A percentile compares a stretch with the other conserved stretches of the same genome.
These are phyloP conservation scores for Leishmania martiniquensis DNA, from an alignment of 208 protist genomes.

Conservation along the genomic window DNA sequence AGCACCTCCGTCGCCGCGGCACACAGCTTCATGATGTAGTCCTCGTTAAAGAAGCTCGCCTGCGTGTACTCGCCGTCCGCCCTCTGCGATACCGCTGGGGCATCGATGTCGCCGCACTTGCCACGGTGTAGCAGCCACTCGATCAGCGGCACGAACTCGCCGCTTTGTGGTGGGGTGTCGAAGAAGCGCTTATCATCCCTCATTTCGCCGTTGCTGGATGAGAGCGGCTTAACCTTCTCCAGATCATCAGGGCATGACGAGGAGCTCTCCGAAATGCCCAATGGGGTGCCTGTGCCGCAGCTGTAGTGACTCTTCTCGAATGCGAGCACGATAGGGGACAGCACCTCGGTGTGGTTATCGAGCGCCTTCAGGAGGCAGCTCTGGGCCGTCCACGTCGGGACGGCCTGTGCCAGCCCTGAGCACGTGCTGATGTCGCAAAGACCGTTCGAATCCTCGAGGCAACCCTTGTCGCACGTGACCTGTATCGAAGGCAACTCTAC, in stretches of 20 bases:
- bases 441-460: not conserved
- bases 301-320: not conserved
- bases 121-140: conserved; percentile 32
- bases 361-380: conserved; percentile 27
- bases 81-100: not conserved
- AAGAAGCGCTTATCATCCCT: conserved; percentile 17
- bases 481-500: conserved; percentile 3
- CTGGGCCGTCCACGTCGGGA: not conserved
- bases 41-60: conserved; percentile 27
- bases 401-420: not conserved
- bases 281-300: conserved; percentile 1
- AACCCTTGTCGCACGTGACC: not conserved
- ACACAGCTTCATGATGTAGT: conserved; percentile 42
- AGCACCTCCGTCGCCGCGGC: conserved; percentile 43
- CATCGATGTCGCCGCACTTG: conserved; percentile 14
- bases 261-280: conserved; percentile 25
- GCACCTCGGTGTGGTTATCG: conserved; percentile 2
- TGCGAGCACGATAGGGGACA: conserved; percentile 6
- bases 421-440: not conserved
- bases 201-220: not conserved
- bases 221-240: conserved; percentile 17
- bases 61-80: conserved; percentile 3
- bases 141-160: conserved; percentile 39
- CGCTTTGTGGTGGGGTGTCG: conserved; percentile 16
- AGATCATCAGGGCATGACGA: conserved; percentile 4